Base-by-base conservation (phyloP, 306 rosid genomes). In the Gillenia trifoliata region DNA sequence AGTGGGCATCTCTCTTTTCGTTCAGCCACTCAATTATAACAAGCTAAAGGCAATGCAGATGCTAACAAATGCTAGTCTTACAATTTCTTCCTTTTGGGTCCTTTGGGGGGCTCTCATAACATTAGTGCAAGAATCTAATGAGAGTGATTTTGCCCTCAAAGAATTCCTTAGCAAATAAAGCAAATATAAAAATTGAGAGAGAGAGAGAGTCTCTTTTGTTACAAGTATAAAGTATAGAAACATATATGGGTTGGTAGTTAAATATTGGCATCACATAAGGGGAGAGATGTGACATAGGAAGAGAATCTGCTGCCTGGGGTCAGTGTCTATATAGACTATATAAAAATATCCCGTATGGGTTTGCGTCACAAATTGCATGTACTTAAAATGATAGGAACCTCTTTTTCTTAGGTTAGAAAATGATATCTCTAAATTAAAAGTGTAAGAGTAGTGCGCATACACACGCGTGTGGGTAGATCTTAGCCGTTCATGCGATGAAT, bases 1-100 rank as follows among this genome's bases (percentile, higher is more conserved):
- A 85, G 85, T 86, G 88, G 78, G 87, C 77, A 84, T 86, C 87
- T 81, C 77, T 84, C 86, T 64, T 75, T 86, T 85, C 82, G 74
- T 77, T 61, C 80, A 76, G 72, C 89, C 87, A 79, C 77, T 84
- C 82, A 85, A 66, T 65, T 20, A 74, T 59, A 52, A 74, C 77
- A 61, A 75, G 77, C 81, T 78, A 71, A 82, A 84, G 73, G 68
- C 66, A 67, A 47, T 71, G 70, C 19, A 77, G 66, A 47, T 70
- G 72, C 59, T 69, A 75, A 66, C 74, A 36, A 74, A 70, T 70
- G 54, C 68, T 61, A 65, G 62, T 76, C 73, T 64, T 33, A 54
- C 59, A 75, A 31, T 61, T 40, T 68, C 57, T 11, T 34, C 25
- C 67, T 75, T 50, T 72, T 70, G 57, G 76, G 66, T 74, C 75